These are phyloP conservation scores for Yamadazyma diddensiae DNA, from an alignment of 1,139 yeast species.

Conservation along the genomic window DNA sequence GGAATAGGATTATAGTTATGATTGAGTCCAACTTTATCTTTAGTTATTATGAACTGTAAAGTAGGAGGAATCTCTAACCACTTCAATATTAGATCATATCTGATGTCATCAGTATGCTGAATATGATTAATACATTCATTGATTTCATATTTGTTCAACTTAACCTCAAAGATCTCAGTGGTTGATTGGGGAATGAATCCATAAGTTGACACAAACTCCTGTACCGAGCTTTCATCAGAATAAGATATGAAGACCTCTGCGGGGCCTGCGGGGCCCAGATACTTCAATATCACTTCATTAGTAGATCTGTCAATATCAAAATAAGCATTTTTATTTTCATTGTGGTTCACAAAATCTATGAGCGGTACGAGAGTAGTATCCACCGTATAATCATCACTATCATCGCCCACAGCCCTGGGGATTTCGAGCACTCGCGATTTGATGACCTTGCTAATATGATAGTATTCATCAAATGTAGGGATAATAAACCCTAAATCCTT, in stretches of 20 bases:
- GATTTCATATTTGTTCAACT: constrained; percentile 7
- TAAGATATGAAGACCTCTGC: constrained; percentile 18
- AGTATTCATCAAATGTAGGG: constrained; percentile 25
- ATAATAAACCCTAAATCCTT: constrained; percentile 14
- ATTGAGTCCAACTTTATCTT: constrained; percentile 18
- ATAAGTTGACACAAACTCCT: constrained; percentile 46
- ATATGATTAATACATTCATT: constrained; percentile 11
- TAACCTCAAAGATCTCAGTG: constrained; percentile 12
- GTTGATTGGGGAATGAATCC: constrained; percentile 52
- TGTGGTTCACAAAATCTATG: constrained; percentile 67
- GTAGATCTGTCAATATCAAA: constrained; percentile 57
- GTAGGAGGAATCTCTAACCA: constrained; percentile 27
- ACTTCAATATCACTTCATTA: constrained; percentile 41
- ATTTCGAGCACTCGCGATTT: constrained; percentile 62
- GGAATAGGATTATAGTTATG: constrained; percentile 14
- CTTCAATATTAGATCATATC: constrained; percentile 18
- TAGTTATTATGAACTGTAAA: constrained; percentile 19
- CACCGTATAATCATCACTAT: constrained; percentile 38
- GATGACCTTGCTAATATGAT: constrained; percentile 48
- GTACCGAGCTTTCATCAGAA: constrained; percentile 12
- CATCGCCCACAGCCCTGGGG: constrained; percentile 35
- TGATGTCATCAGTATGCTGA: constrained; percentile 10
- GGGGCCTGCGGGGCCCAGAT: constrained; percentile 10
- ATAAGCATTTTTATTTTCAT: constrained; percentile 43
- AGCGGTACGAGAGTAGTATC: constrained; percentile 62